Percentiles rank a stretch among this genome's conserved stretches.
Conservation (phyloP, 495 filamentous ascomycete genomes). For the Ascobolus immersus region DNA sequence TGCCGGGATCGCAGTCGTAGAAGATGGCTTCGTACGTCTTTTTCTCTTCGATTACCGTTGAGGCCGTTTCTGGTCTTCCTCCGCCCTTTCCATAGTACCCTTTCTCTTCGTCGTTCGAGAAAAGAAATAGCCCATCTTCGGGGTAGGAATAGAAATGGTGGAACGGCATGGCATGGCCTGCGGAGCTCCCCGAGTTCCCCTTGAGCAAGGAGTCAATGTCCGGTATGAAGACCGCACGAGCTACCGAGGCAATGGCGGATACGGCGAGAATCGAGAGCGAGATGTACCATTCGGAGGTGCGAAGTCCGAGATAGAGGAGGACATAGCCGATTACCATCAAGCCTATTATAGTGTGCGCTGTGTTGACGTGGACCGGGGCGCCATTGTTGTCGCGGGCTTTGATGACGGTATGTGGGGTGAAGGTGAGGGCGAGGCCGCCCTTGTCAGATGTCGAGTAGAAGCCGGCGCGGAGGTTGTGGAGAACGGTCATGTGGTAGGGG, state of each 20-base stretch:
- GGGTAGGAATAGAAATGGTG: no score
- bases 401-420: conserved; percentile 2
- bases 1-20: no score
- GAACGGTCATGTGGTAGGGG: not conserved
- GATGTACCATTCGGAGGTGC: conserved; percentile 6
- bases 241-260: not conserved
- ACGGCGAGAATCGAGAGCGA: conserved; percentile 4
- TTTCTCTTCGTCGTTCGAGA: no score
- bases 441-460: conserved; percentile 1
- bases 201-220: no score
- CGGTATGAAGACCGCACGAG: conserved; percentile 1
- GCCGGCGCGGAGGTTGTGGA: not conserved
- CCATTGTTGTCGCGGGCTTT: not conserved
- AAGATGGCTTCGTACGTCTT: no score
- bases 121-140: no score
- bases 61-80: no score
- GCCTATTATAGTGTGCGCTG: no score
- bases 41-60: no score
- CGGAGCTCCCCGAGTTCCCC: no score
- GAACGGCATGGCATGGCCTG: no score
- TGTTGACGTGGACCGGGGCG: not conserved
- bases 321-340: conserved; percentile 6
- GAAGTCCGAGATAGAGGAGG: conserved; percentile 5
- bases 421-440: not conserved
- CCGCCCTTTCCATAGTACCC: no score